A percentile compares a stretch with the other conserved stretches of the same genome.
These are phyloP conservation scores for Spathaspora jeffriesii DNA, from an alignment of 1,139 yeast genomes.

Conservation along the genomic window DNA sequence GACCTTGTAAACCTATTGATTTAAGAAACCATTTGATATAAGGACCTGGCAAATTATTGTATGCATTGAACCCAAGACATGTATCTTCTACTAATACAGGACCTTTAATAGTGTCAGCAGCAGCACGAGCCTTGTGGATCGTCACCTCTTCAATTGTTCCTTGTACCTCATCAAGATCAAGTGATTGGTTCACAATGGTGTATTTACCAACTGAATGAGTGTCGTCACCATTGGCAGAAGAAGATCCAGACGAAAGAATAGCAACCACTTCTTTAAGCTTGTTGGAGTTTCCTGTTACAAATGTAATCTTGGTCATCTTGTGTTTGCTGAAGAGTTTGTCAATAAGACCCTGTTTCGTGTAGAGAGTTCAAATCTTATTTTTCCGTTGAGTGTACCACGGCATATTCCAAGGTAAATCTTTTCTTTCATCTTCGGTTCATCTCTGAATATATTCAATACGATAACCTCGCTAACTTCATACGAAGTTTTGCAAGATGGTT, in stretches of 20 bases:
- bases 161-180: slow-evolving; percentile 90
- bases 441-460: no score
- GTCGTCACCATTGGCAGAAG: slow-evolving; percentile 26
- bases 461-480: no score
- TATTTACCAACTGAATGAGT: slow-evolving; percentile 47
- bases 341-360: no score
- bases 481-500: no score
- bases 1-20: slow-evolving; percentile 68
- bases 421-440: no score
- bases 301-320: slow-evolving; percentile 43
- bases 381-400: no score
- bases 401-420: no score
- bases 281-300: slow-evolving; percentile 88
- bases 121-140: slow-evolving; percentile 74
- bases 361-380: no score
- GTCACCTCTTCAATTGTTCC: slow-evolving; percentile 87
- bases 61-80: slow-evolving; percentile 80
- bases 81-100: slow-evolving; percentile 97
- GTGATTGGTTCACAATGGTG: slow-evolving; percentile 54
- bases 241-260: slow-evolving; percentile 41
- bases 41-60: slow-evolving; percentile 90
- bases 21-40: slow-evolving; percentile 85
- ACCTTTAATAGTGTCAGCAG: slow-evolving; percentile 60
- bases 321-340: background rate
- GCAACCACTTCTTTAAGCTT: slow-evolving; percentile 83